Percentiles rank a stretch among this genome's conserved stretches.
phyloP scores from a whole-genome alignment of 176 grass and related monocot genomes.

The Tuctoria greenei region DNA sequence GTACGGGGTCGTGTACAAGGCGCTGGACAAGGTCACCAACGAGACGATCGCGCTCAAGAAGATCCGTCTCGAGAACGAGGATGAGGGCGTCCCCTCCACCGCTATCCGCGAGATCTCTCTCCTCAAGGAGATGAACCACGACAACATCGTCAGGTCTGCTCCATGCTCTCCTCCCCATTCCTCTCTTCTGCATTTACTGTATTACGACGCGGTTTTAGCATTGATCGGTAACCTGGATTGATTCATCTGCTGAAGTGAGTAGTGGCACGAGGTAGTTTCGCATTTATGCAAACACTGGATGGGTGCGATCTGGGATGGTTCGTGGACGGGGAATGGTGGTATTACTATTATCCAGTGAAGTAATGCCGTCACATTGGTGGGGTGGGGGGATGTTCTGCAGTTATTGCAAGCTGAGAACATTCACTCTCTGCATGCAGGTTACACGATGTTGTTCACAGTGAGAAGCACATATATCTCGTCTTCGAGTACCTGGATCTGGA shows the following conservation, averaged over 20 bases:
- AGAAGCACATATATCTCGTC: slow-evolving; percentile 90
- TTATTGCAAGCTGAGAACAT: slow-evolving; percentile 21
- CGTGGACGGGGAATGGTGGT: not conserved
- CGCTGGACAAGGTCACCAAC: slow-evolving; percentile 65
- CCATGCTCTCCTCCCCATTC: slow-evolving; percentile 21
- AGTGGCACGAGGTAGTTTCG: not conserved
- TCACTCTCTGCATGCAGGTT: slow-evolving; percentile 45
- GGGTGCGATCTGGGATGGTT: slow-evolving; percentile 11
- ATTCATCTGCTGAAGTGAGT: slow-evolving; percentile 42
- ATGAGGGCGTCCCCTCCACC: slow-evolving; percentile 89
- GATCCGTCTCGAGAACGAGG: slow-evolving; percentile 88
- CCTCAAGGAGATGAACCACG: slow-evolving; percentile 93
- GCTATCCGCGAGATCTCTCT: slow-evolving; percentile 95
- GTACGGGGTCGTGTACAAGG: slow-evolving; percentile 89
- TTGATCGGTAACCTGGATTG: too few relatives aligned
- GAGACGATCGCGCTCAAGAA: slow-evolving; percentile 97
- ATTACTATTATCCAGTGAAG: not conserved
- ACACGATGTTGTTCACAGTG: slow-evolving; percentile 86
- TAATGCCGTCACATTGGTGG: not conserved
- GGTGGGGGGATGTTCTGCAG: not conserved
- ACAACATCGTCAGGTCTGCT: slow-evolving; percentile 78
- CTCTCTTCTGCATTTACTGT: slow-evolving; percentile 7
- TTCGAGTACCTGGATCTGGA: slow-evolving; percentile 92
- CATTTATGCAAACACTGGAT: slow-evolving; percentile 38
- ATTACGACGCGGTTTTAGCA: too few relatives aligned